Base-by-base conservation (phyloP, 306 rosid species). In the Cyclanthera cordifolia region DNA sequence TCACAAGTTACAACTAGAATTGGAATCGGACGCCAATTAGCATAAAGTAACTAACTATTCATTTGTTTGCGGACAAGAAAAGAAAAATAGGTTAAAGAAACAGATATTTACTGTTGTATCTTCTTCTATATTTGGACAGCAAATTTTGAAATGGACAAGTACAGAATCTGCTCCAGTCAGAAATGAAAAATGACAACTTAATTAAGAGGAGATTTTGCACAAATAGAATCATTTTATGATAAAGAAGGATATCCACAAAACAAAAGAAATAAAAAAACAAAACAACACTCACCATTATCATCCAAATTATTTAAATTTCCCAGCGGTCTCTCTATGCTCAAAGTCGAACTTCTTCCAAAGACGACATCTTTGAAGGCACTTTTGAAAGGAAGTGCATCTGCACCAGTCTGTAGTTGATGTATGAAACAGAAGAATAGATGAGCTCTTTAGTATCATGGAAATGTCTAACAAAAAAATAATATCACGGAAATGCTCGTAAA, bases 351-450 rank as follows among this genome's bases (percentile, higher is more conserved):
- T 75, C 30, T 73, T 58, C 77, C 72, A 56, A 93, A 93, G 67
- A 93, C 76, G 65, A 93, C 98, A 70, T 93, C 77, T 79, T 75
- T 83, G 73, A 89, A 89, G 75, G 98, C 96, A 69, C 94, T 89
- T 74, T 77, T 84, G 82, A 82, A 87, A 72, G 96, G 94, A 78
- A 89, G 73, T 39, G 85, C 79, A 79, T 93, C 98, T 21, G 89
- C 85, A 74, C 87, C 98, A n/a, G 81, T 75, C 98, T 93, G 88
- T 60, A 78, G 54, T 65, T 53, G 67, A 81, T 53, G 51, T 39
- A 63, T 63, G 32, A 74, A 47, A 70, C 47, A 56, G 72, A 53
- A 27, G 24, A 30, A 69, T 60, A 65, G 55, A 75, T 78, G 58
- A 83, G 75, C 65, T 76, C 74, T 50, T 49, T 63, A 51, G 72